Conservation (phyloP, 140 eudicot genomes). For the Ambrosia hybrid region DNA sequence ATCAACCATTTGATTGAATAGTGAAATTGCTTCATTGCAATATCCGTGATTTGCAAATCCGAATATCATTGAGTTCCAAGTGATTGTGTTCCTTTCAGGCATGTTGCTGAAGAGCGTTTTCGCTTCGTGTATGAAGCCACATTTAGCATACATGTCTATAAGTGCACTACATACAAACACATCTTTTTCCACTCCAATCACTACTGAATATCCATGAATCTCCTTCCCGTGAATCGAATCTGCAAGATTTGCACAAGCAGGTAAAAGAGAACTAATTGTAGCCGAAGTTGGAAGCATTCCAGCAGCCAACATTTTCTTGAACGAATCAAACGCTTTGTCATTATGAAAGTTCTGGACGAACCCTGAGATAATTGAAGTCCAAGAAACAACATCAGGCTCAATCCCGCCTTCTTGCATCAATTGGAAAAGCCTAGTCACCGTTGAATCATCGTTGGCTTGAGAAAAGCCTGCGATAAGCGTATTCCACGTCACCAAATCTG, state of each 20-base stretch:
- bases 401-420: conserved; percentile 44
- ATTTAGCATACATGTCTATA: conserved; percentile 85
- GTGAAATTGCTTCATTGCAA: conserved; percentile 51
- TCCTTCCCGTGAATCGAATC: conserved; percentile 65
- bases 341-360: conserved; percentile 53
- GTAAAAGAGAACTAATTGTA: conserved; percentile 66
- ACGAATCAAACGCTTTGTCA: conserved; percentile 51
- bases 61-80: conserved; percentile 84
- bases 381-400: conserved; percentile 80
- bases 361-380: conserved; percentile 85
- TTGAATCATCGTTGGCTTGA: conserved; percentile 53
- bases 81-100: conserved; percentile 58
- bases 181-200: conserved; percentile 56
- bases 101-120: conserved; percentile 52
- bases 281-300: conserved; percentile 57
- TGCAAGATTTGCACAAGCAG: conserved; percentile 58
- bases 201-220: conserved; percentile 64
- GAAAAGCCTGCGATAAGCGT: conserved; percentile 72
- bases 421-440: conserved; percentile 43
- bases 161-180: conserved; percentile 61
- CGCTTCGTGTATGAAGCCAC: conserved; percentile 70
- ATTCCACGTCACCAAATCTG: conserved; percentile 85
- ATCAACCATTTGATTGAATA: conserved; percentile 57
- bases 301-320: conserved; percentile 52
- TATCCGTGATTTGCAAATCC: conserved; percentile 81